Base-by-base conservation (phyloP, 208 protist genomes). In the Trypanosoma theileri region DNA sequence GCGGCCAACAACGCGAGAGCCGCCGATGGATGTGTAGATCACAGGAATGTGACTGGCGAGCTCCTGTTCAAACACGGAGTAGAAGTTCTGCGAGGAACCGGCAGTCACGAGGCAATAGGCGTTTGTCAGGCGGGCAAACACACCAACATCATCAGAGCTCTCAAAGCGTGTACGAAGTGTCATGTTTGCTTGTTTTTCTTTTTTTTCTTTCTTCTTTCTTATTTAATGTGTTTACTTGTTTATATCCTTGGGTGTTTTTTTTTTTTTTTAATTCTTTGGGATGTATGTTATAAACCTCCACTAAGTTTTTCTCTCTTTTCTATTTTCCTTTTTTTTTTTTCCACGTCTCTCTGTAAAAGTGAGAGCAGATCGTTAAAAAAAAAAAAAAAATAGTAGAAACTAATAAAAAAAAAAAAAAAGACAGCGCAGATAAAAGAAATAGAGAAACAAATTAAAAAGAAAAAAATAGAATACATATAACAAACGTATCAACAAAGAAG, bases 51-150 rank as follows among this genome's bases (percentile, higher is more conserved):
- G 94, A 72, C 98, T 98, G 13, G 88, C 89, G 28, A 99, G 84
- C 84, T 99, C 98, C 57, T 94, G 84, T 88, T 99, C 98, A 82
- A 99, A 99, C 42, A 98, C 87, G 48, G 92, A 96, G 93, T 98
- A 99, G 73, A 99, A 99, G 80, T 99, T 99, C 64, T 99, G 94
- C 11, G 95, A 97, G 0, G 89, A 97, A 48, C 98, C 98, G 19
- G 96, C 74, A 13, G 91, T 91, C n/a, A 99, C 94, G 0, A 99
- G 80, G 81, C 98, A 99, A 88, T 99, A 99, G 19, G 88, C 84
- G 81, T 99, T 99, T 48, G 99, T 99, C 17, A 99, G 88, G 56
- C 88, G 89, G 13, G 98, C 72, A 71, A 99, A 99, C 19, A 99
- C 99, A 65, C 99, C 99, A 63, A 99, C 95, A 73, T 99, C 99